Percentiles rank a stretch among this genome's conserved stretches.
These are phyloP conservation scores for Heliosperma pusillum DNA, from an alignment of 148 eudicot species.

Conservation along the genomic window DNA sequence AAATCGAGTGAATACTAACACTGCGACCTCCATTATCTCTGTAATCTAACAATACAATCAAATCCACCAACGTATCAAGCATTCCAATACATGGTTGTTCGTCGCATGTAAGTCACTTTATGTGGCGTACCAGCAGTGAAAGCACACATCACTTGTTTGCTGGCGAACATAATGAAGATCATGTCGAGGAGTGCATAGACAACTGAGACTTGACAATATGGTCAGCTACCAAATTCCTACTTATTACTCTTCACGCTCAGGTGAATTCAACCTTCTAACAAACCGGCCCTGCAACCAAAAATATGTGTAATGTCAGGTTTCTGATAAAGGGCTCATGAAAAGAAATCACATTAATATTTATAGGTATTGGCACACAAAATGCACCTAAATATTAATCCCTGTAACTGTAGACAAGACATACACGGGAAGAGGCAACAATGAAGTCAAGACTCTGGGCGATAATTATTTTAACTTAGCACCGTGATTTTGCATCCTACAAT, in stretches of 20 bases:
- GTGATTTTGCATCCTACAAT: no score
- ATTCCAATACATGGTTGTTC: neutral
- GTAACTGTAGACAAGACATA: neutral
- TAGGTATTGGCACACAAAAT: neutral
- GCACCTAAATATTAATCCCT: neutral
- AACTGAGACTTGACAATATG: neutral
- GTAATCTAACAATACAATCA: neutral
- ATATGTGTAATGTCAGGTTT: neutral
- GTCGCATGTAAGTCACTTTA: neutral
- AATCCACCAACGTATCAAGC: neutral
- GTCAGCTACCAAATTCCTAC: neutral
- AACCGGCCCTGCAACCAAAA: conserved; percentile 16
- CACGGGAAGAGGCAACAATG: neutral
- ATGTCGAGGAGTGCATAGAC: neutral
- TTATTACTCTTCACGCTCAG: neutral
- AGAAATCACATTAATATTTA: conserved; percentile 25
- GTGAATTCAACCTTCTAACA: conserved; percentile 7
- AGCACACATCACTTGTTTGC: neutral
- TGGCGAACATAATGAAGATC: neutral
- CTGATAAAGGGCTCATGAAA: conserved; percentile 6
- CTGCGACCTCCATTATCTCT: neutral
- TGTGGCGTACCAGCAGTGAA: neutral
- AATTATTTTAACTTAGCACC: no score
- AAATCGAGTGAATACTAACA: neutral
- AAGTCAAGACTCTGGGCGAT: no score